A percentile compares a stretch with the other conserved stretches of the same genome.
phyloP scores from a whole-genome alignment of 2,329 filamentous ascomycete genomes.

The Colletotrichum cordylinicola region DNA sequence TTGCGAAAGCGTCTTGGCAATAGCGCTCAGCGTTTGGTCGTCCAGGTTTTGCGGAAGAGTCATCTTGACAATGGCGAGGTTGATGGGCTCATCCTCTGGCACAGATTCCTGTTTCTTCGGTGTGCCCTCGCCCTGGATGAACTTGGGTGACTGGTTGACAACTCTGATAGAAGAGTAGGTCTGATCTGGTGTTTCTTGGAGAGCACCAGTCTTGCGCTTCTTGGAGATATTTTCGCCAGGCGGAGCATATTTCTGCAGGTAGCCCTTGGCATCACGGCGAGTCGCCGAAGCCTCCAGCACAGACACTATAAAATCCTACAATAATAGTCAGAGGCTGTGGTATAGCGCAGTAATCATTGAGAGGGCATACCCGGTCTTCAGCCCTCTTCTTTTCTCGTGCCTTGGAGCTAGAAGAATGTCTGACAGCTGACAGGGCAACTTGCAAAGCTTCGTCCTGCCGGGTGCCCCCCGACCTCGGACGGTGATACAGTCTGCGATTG shows the following conservation, averaged over 20 bases:
- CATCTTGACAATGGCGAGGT: constrained; percentile 88
- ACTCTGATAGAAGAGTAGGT: constrained; percentile 30
- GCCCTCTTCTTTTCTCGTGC: constrained; percentile 48
- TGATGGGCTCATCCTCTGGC: constrained; percentile 38
- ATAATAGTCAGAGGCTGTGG: constrained; percentile 2
- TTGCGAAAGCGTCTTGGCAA: constrained; percentile 85
- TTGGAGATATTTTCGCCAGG: neutral
- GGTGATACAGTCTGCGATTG: constrained; percentile 13
- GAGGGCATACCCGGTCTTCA: constrained; percentile 48
- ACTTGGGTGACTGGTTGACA: constrained; percentile 37
- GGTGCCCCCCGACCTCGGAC: neutral
- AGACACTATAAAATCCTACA: constrained; percentile 82
- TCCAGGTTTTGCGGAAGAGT: constrained; percentile 75
- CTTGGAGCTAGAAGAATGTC: constrained; percentile 13
- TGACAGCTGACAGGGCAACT: constrained; percentile 11
- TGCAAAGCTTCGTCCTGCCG: constrained; percentile 15
- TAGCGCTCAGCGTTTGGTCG: constrained; percentile 71
- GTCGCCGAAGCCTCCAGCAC: constrained; percentile 89
- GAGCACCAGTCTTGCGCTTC: neutral
- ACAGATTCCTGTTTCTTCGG: neutral
- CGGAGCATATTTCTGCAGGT: constrained; percentile 80
- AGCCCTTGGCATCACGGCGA: constrained; percentile 90
- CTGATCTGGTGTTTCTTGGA: neutral
- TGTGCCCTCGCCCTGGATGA: constrained; percentile 42
- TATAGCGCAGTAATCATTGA: neutral